Percentiles rank a stretch among this genome's conserved stretches.
These are phyloP conservation scores for Mariannaea elegans DNA, from an alignment of 2,329 filamentous ascomycete genomes.

Conservation along the genomic window DNA sequence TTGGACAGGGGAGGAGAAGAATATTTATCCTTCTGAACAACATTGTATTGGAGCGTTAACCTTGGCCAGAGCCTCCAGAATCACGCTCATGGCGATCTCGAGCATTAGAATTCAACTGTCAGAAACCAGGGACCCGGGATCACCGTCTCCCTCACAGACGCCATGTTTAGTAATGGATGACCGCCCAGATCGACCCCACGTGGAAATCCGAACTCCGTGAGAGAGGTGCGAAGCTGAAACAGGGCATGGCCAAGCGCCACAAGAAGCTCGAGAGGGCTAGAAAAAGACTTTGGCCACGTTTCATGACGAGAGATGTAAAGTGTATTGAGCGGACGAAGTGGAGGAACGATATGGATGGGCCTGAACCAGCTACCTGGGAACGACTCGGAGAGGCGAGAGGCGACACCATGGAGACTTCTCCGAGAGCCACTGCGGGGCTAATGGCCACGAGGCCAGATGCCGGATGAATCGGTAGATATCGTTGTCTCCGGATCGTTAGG, in stretches of 20 bases:
- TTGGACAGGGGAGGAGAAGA: conserved; percentile 14
- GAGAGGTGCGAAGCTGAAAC: not conserved
- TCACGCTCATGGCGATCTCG: not conserved
- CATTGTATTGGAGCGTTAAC: not conserved
- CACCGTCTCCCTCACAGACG: not conserved
- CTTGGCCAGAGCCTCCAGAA: not conserved
- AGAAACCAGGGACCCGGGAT: not conserved
- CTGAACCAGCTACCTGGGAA: not conserved
- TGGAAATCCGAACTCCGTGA: not conserved
- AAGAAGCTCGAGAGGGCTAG: not conserved
- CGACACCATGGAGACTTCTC: not conserved
- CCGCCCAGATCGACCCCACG: not conserved
- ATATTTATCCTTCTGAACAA: conserved; percentile 35
- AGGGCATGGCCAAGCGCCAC: conserved; percentile 4
- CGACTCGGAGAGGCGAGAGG: not conserved
- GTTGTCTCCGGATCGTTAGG: not conserved
- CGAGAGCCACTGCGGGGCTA: not conserved
- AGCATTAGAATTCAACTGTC: not conserved
- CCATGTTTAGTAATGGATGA: not conserved
- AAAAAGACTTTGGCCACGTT: not conserved
- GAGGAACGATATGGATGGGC: not conserved
- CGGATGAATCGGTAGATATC: too few species aligned
- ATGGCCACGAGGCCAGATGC: too few species aligned
- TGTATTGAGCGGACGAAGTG: not conserved
- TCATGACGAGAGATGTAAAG: not conserved